phyloP scores from a whole-genome alignment of 306 rosid species.

The Datisca glomerata region DNA sequence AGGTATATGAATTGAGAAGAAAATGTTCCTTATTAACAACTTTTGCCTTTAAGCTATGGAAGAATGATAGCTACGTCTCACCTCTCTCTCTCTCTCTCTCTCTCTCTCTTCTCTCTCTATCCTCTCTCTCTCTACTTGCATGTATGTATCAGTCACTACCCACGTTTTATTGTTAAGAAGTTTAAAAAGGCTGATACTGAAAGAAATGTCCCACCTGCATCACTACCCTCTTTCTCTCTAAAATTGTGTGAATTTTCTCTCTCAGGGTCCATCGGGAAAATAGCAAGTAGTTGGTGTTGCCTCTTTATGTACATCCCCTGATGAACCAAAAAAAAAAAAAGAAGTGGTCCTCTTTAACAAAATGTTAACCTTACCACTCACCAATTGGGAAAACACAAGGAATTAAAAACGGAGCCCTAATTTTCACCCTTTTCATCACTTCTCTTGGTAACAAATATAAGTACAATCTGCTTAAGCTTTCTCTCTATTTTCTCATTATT shows the following conservation, averaged over 20 bases:
- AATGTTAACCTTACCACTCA: not conserved
- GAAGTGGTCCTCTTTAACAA: constrained; percentile 39
- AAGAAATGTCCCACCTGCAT: constrained; percentile 8
- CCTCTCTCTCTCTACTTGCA: not conserved
- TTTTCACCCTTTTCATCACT: too few species aligned
- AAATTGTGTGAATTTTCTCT: constrained; percentile 20
- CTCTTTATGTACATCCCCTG: too few species aligned
- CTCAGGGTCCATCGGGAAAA: constrained; percentile 35
- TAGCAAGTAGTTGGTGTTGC: constrained; percentile 30
- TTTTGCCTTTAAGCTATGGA: not conserved
- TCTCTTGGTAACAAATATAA: too few species aligned
- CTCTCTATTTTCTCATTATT: too few species aligned
- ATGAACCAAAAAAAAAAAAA: too few species aligned
- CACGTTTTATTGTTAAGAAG: not conserved
- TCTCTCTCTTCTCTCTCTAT: not conserved
- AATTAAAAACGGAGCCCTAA: too few species aligned
- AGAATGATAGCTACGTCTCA: not conserved
- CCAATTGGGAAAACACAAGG: too few species aligned
- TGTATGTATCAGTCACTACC: not conserved
- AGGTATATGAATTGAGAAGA: not conserved
- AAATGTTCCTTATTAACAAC: not conserved
- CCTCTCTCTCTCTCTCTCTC: not conserved
- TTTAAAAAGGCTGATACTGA: constrained; percentile 4
- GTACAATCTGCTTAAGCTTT: too few species aligned
- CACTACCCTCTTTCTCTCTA: constrained; percentile 4